phyloP scores from a whole-genome alignment of 441 rosid genomes.

The Capsella rubella region DNA sequence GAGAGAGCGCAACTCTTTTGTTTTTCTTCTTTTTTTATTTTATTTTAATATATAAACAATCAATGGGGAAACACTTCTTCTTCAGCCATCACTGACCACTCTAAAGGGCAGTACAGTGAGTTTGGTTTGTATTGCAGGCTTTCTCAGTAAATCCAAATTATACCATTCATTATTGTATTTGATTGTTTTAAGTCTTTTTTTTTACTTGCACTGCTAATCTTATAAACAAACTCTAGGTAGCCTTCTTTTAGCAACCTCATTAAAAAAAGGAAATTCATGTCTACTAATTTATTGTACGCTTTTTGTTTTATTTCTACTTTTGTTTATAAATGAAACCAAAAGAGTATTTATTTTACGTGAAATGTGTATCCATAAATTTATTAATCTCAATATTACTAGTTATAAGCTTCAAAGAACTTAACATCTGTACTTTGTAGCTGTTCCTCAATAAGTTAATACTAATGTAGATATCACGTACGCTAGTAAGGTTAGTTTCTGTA shows the following conservation, averaged over 20 bases:
- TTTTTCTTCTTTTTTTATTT: background rate
- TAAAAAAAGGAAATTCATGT: no score
- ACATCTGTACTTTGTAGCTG: background rate
- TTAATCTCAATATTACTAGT: no score
- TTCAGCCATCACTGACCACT: conserved; percentile 29
- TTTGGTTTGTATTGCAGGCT: conserved; percentile 24
- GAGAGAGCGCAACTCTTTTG: background rate
- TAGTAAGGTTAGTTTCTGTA: background rate
- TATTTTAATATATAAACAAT: background rate
- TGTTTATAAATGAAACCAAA: background rate
- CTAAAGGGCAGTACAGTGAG: conserved; percentile 23
- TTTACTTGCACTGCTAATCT: conserved; percentile 2
- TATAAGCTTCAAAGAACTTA: no score
- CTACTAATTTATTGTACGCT: background rate
- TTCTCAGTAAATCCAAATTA: background rate
- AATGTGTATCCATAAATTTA: no score
- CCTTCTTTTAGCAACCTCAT: background rate
- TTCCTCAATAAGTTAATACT: background rate
- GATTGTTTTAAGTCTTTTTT: background rate
- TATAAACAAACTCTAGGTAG: background rate
- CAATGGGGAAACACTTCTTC: background rate
- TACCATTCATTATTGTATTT: conserved; percentile 29
- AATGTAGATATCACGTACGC: background rate
- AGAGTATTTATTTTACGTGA: background rate
- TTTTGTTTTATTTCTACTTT: background rate